Evolutionary conservation across 257 asterid species (phyloP).

Genomic region (Marsdenia floribunda): DNA sequence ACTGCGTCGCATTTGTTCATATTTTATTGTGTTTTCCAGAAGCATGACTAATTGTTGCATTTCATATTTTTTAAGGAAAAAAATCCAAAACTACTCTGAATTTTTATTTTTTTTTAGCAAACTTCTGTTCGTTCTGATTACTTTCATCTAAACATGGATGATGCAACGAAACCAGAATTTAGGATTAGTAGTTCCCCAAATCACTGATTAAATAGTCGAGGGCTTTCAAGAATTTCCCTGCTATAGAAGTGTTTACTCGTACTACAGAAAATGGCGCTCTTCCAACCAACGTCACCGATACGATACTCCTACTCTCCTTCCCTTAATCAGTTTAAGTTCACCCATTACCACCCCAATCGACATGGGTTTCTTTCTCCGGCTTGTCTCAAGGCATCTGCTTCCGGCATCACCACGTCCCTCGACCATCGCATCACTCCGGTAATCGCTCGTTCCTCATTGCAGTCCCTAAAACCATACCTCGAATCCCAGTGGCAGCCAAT

Average conservation of each 20-base stretch:
- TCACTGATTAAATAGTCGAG: no score
- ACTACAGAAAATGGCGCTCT: conserved; percentile 2
- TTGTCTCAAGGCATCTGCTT: conserved; percentile 17
- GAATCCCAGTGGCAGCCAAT: conserved; percentile 66
- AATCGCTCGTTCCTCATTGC: conserved; percentile 27
- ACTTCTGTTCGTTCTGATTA: neutral
- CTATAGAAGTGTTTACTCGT: neutral
- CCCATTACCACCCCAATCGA: neutral
- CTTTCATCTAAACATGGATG: neutral
- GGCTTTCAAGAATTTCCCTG: neutral
- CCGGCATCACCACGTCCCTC: conserved; percentile 18
- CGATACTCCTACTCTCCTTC: conserved; percentile 2
- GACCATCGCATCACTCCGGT: conserved; percentile 18
- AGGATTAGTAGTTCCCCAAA: neutral
- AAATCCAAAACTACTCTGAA: neutral
- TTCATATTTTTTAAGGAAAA: no score
- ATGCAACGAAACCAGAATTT: neutral
- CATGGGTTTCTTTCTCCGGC: neutral
- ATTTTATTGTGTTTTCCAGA: neutral
- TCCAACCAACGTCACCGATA: neutral
- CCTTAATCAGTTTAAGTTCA: neutral
- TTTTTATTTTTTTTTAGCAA: neutral
- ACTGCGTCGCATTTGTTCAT: neutral
- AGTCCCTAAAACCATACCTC: conserved; percentile 55
- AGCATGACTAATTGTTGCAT: neutral